Evolutionary conservation across 2,329 filamentous ascomycete genomes (phyloP).

Genomic region (Annulohypoxylon truncatum): DNA sequence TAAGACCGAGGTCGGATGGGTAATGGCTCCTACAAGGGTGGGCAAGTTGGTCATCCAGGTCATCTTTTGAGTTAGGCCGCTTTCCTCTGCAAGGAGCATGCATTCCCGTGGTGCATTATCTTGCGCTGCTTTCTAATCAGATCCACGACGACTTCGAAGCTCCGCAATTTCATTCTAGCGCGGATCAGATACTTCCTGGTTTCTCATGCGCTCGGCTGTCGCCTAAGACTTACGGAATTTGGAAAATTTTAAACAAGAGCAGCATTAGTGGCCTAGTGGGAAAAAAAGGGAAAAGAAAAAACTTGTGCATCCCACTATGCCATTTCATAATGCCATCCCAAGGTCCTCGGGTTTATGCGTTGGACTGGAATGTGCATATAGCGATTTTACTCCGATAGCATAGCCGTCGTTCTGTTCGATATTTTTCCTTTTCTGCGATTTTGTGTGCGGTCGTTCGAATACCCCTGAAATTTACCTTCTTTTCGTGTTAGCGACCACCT

Average conservation of each 20-base stretch:
- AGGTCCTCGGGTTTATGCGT: conserved; percentile 7
- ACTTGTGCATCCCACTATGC: conserved; percentile 18
- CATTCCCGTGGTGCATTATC: conserved; percentile 30
- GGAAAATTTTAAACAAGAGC: conserved; percentile 11
- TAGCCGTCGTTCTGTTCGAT: conserved; percentile 3
- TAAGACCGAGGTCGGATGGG: conserved; percentile 22
- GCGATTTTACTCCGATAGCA: not conserved
- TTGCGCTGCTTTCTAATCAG: conserved; percentile 25
- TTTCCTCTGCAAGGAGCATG: conserved; percentile 1
- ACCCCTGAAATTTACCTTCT: conserved; percentile 15
- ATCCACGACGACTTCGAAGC: not conserved
- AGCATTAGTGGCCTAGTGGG: conserved; percentile 7
- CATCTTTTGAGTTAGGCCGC: not conserved
- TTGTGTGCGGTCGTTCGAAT: conserved; percentile 21
- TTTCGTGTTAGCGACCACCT: conserved; percentile 3
- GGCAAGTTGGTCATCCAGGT: not conserved
- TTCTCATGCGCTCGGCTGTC: conserved; percentile 2
- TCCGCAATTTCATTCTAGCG: conserved; percentile 8
- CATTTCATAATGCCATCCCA: conserved; percentile 24
- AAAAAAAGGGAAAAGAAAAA: conserved; percentile 2
- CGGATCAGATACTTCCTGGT: conserved; percentile 6
- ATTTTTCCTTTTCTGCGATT: not conserved
- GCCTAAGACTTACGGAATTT: conserved; percentile 21
- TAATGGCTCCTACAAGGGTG: not conserved
- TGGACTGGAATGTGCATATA: not conserved